These are phyloP conservation scores for Westerdykella sp. DNA, from an alignment of 2,329 filamentous ascomycete species.

Conservation along the genomic window DNA sequence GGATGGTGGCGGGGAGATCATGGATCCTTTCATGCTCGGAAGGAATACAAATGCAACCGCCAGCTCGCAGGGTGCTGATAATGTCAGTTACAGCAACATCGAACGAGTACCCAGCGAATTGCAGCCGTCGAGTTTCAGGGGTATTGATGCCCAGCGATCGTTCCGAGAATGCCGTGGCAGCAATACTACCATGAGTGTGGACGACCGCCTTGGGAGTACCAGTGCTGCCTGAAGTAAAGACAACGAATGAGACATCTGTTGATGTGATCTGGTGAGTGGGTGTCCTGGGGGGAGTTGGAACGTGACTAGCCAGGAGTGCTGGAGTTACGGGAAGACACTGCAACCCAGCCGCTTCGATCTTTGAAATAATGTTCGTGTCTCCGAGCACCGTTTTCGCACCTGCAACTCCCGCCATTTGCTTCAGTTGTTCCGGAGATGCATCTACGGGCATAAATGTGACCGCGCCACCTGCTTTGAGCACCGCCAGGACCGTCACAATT, in stretches of 20 bases:
- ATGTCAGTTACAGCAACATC: constrained; percentile 88
- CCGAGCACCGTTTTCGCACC: no score
- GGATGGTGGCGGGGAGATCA: constrained; percentile 64
- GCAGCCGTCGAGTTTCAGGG: constrained; percentile 71
- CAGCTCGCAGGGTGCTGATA: constrained; percentile 73
- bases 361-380: no score
- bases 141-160: constrained; percentile 64
- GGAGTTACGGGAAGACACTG: no score
- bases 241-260: constrained; percentile 60
- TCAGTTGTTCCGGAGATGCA: no score
- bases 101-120: constrained; percentile 78
- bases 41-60: constrained; percentile 72
- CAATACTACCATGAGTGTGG: constrained; percentile 53
- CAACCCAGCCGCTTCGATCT: no score
- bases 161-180: constrained; percentile 55
- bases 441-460: no score
- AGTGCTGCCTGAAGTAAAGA: constrained; percentile 80
- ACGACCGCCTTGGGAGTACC: constrained; percentile 73
- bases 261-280: no score
- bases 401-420: no score
- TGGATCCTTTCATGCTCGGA: constrained; percentile 67
- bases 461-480: no score
- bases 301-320: no score
- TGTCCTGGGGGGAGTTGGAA: no score
- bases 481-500: no score